Evolutionary conservation across 345 rosid species (phyloP), one percentile per base, ranked within the genome.

Genomic region (Populus nigra): DNA sequence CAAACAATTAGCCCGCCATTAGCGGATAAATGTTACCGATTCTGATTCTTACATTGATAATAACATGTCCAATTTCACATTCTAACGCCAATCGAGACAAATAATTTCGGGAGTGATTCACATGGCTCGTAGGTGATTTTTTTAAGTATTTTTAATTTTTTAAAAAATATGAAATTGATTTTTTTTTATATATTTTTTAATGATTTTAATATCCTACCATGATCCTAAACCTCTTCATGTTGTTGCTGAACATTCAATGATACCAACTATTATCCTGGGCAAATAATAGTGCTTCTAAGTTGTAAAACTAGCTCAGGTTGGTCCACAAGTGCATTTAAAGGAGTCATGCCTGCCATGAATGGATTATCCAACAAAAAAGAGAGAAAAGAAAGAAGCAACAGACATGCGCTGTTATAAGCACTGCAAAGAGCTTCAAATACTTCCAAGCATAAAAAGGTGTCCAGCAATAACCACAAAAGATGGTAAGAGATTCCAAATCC

Each of bases 1-100:
- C 62, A 49, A 8, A 18, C n/a, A 43, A 10, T 15, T 29, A 65
- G 50, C 76, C 80, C 85, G 72, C 72, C n/a, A 83, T 83, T 69
- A 59, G 74, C 80, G 84, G 82, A 27, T 61, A 15, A 74, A 68
- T 23, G 63, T 59, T n/a, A 5, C 55, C 18, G 18, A 15, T 57
- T 2, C 2, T n/a, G 15, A 53, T 53, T 7, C 59, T 3, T 20
- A 8, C 59, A 20, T 2, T 18, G 9, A 53, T 20, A 20, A 20
- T 53, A 2, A 7, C 59, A 33, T 4, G 35, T 33, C 35, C 35
- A 33, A 33, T 33, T 33, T 33, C 35, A 3, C 35, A 4, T 33
- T 4, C 3, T 4, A 33, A 33, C 5, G 35, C 35, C 5, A 33
- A 33, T 33, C 35, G 35, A 33, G 35, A 33, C 35, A 33, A 33